These are phyloP conservation scores for Kernera saxatilis DNA, from an alignment of 345 rosid genomes.

Conservation along the genomic window DNA sequence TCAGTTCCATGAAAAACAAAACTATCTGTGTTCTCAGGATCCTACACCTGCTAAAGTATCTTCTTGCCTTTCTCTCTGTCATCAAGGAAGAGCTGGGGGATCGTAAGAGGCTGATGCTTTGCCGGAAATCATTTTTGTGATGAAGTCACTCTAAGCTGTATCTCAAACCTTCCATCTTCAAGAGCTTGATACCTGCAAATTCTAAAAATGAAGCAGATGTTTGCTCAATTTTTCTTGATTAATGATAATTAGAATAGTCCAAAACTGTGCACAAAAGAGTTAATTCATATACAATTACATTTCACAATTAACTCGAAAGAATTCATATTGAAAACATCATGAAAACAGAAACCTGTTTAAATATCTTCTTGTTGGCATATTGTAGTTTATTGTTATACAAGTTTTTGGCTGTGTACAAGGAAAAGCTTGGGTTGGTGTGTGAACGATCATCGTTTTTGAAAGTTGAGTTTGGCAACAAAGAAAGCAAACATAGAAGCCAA, in stretches of 20 bases:
- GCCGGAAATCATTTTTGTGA: not conserved
- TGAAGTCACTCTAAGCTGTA: not conserved
- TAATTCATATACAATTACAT: not conserved
- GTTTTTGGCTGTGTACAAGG: not conserved
- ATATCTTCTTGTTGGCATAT: not conserved
- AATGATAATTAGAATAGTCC: not conserved
- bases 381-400: not conserved
- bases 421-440: not conserved
- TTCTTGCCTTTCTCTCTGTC: not conserved
- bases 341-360: no score
- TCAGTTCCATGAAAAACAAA: not conserved
- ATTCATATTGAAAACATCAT: not conserved
- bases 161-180: slow-evolving; percentile 9
- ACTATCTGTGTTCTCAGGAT: not conserved
- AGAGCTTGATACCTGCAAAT: not conserved
- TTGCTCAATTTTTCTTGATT: not conserved
- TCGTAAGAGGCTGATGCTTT: not conserved
- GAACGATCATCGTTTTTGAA: slow-evolving; percentile 47
- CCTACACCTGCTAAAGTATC: not conserved
- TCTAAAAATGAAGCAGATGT: not conserved
- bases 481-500: slow-evolving; percentile 54
- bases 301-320: not conserved
- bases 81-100: not conserved
- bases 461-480: slow-evolving; percentile 50
- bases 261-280: not conserved